Conservation (phyloP, 768 basidiomycete genomes). For the Boletus tylopilopsis region DNA sequence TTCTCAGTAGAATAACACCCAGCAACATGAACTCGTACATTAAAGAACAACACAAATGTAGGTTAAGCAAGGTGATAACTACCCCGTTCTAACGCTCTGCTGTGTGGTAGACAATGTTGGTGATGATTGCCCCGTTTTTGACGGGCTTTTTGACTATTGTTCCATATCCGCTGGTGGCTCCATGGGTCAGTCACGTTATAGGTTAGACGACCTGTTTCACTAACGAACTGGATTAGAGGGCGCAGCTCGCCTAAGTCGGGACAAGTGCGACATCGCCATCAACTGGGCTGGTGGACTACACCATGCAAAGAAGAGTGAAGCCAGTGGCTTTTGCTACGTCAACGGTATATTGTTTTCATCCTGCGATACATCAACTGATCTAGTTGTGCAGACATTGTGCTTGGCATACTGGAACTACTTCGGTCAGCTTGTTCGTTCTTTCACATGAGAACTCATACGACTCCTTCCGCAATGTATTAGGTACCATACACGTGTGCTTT, state of each 20-base stretch:
- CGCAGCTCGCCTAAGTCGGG: slow-evolving; percentile 88
- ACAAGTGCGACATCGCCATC: slow-evolving; percentile 98
- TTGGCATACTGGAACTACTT: slow-evolving; percentile 92
- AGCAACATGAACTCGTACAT: slow-evolving; percentile 92
- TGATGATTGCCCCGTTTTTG: slow-evolving; percentile 98
- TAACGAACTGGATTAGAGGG: slow-evolving; percentile 62
- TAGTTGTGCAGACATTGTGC: slow-evolving; percentile 77
- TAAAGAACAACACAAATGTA: slow-evolving; percentile 96
- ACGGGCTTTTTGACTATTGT: slow-evolving; percentile 97
- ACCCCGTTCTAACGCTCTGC: neutral
- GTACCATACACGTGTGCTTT: slow-evolving; percentile 91
- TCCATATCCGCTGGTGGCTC: slow-evolving; percentile 99
- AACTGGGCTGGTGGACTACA: slow-evolving; percentile 99
- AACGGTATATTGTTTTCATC: slow-evolving; percentile 58
- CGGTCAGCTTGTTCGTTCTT: slow-evolving; percentile 43
- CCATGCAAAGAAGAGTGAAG: slow-evolving; percentile 99
- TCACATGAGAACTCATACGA: neutral
- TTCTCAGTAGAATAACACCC: slow-evolving; percentile 89
- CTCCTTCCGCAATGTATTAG: slow-evolving; percentile 34
- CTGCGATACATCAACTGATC: neutral
- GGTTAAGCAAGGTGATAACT: slow-evolving; percentile 16
- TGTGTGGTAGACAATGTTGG: slow-evolving; percentile 81
- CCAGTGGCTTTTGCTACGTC: slow-evolving; percentile 98
- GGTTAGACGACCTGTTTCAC: neutral
- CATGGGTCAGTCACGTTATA: slow-evolving; percentile 67